Evolutionary conservation across 208 protist species (phyloP).

Genomic region (Naegleria gruberi): DNA sequence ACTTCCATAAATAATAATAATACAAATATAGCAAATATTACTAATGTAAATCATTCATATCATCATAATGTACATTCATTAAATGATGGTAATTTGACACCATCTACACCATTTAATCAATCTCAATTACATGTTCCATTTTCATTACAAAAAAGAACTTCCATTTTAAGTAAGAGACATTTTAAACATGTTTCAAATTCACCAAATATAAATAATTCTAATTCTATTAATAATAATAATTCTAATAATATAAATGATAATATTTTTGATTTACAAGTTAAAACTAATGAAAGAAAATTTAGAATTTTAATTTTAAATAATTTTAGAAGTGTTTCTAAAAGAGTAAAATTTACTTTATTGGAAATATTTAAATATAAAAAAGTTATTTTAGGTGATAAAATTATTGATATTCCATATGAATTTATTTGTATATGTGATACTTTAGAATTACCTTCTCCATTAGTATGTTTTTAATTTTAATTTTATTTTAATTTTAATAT

Average conservation of each 20-base stretch:
- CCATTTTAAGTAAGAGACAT: not conserved
- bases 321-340: not conserved
- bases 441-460: not conserved
- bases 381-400: not conserved
- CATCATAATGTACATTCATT: too few relatives aligned
- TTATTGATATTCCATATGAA: not conserved
- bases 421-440: not conserved
- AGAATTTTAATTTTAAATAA: constrained; percentile 9
- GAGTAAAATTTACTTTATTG: not conserved
- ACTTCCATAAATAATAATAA: too few relatives aligned
- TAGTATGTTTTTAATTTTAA: not conserved
- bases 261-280: not conserved
- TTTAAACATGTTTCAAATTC: not conserved
- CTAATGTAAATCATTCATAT: too few relatives aligned
- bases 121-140: too few relatives aligned
- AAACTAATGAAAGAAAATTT: not conserved
- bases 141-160: too few relatives aligned
- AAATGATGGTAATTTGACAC: too few relatives aligned
- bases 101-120: too few relatives aligned
- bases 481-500: too few relatives aligned
- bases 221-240: not conserved
- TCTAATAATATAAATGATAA: not conserved
- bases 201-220: not conserved
- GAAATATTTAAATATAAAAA: constrained; percentile 5
- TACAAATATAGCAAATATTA: too few relatives aligned